These are phyloP conservation scores for Ambrosiella beaveri DNA, from an alignment of 2,329 filamentous ascomycete species.

Conservation along the genomic window DNA sequence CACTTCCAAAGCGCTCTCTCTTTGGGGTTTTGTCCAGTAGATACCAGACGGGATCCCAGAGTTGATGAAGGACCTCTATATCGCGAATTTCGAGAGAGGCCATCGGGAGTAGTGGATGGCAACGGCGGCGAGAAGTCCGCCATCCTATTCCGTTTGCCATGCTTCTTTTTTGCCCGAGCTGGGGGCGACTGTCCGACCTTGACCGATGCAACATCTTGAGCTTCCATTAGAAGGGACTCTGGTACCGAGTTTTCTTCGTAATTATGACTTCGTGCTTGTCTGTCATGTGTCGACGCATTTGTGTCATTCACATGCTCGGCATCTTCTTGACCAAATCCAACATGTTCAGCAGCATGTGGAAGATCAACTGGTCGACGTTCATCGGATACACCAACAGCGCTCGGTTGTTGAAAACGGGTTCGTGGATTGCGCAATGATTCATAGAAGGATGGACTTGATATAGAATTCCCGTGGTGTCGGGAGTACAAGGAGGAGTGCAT, in stretches of 20 bases:
- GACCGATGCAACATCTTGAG: constrained; percentile 19
- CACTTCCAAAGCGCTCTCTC: constrained; percentile 82
- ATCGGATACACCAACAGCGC: neutral
- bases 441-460: constrained; percentile 30
- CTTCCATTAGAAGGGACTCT: constrained; percentile 44
- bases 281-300: too few species aligned
- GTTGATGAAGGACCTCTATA: neutral
- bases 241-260: constrained; percentile 44
- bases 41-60: neutral
- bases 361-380: constrained; percentile 21
- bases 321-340: constrained; percentile 24
- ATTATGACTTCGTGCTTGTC: constrained; percentile 22
- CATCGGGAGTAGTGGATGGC: too few species aligned
- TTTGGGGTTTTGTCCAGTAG: constrained; percentile 18
- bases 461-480: constrained; percentile 6
- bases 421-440: constrained; percentile 25
- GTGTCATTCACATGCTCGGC: too few species aligned
- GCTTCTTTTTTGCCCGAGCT: constrained; percentile 15
- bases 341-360: constrained; percentile 26
- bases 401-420: neutral
- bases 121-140: constrained; percentile 25
- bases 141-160: constrained; percentile 13
- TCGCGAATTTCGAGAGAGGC: too few species aligned
- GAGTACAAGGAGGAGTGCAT: neutral
- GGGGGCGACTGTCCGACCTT: constrained; percentile 13